phyloP scores from a whole-genome alignment of 345 rosid genomes.

The Euphorbia tirucalli region DNA sequence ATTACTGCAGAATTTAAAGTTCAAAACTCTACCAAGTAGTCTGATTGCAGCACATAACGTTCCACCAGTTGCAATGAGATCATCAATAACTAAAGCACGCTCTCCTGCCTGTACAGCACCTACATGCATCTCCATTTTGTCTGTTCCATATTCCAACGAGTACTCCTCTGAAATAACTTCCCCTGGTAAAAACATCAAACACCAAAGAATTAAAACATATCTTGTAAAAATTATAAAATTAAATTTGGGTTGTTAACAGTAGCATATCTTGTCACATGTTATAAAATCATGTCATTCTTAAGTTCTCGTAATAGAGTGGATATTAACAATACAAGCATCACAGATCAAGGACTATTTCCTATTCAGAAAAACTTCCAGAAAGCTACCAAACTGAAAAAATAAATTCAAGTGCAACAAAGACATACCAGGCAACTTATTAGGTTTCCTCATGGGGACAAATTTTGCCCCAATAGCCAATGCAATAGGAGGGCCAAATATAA shows the following conservation, averaged over 20 bases:
- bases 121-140: constrained; percentile 93
- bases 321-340: neutral
- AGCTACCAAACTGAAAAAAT: neutral
- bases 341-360: neutral
- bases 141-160: constrained; percentile 94
- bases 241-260: neutral
- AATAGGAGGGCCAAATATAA: constrained; percentile 98
- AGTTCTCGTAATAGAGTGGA: neutral
- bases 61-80: constrained; percentile 97
- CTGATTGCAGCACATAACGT: constrained; percentile 87
- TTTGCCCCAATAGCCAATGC: constrained; percentile 98
- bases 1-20: constrained; percentile 8
- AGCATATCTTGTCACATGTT: neutral
- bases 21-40: constrained; percentile 65
- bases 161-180: constrained; percentile 88
- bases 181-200: constrained; percentile 45
- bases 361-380: neutral
- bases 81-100: constrained; percentile 79
- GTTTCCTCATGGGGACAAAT: constrained; percentile 98
- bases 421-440: constrained; percentile 90
- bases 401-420: neutral
- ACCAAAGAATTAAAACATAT: constrained; percentile 5
- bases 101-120: constrained; percentile 95
- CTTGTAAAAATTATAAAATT: neutral
- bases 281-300: neutral